Evolutionary conservation across 2,329 filamentous ascomycete species (phyloP).

Genomic region (Fusarium pseudoanthophilum): DNA sequence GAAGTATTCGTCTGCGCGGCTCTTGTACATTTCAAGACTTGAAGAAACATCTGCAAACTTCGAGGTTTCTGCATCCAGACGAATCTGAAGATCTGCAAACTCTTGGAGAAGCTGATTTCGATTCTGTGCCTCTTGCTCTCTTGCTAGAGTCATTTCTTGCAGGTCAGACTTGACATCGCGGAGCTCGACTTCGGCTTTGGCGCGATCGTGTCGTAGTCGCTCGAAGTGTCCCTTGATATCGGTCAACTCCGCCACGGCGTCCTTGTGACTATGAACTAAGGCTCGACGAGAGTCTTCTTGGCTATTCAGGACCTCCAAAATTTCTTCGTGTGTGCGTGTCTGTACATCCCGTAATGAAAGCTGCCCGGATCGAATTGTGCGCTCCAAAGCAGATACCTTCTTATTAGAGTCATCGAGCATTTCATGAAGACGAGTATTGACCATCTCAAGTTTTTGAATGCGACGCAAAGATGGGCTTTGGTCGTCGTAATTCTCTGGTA

Average conservation of each 20-base stretch:
- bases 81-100: conserved; percentile 92
- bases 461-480: conserved; percentile 83
- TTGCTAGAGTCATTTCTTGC: conserved; percentile 78
- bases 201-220: conserved; percentile 83
- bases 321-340: conserved; percentile 91
- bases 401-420: conserved; percentile 94
- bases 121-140: conserved; percentile 89
- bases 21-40: conserved; percentile 89
- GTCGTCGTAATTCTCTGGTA: conserved; percentile 74
- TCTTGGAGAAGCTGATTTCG: conserved; percentile 90
- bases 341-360: conserved; percentile 91
- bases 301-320: conserved; percentile 90
- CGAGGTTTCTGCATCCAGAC: conserved; percentile 88
- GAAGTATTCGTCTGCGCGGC: conserved; percentile 94
- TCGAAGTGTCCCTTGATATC: conserved; percentile 91
- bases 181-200: conserved; percentile 84
- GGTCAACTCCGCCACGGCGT: conserved; percentile 83
- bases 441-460: conserved; percentile 90
- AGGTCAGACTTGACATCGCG: conserved; percentile 86
- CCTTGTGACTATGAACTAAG: conserved; percentile 85
- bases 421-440: conserved; percentile 90
- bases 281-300: conserved; percentile 90
- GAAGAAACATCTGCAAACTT: conserved; percentile 85
- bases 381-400: conserved; percentile 90
- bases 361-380: conserved; percentile 86